Base-by-base conservation (phyloP, 2,329 filamentous ascomycete species). In the Endothia cerciana region DNA sequence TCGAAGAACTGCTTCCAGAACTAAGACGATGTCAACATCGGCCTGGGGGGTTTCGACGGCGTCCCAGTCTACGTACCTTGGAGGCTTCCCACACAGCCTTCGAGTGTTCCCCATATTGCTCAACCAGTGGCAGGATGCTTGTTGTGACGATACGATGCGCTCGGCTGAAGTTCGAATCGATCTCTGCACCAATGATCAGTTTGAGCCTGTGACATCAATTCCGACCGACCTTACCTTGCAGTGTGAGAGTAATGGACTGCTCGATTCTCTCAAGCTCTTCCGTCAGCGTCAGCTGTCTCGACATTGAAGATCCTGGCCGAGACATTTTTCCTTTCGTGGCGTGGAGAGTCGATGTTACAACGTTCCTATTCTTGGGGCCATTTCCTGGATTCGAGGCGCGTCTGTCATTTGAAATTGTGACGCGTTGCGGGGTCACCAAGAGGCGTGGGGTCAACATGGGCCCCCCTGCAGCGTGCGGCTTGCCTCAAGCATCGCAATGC, bases 1-100 rank as follows among this genome's bases (percentile, higher is more conserved):
- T 99, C 95, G 79, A 99, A 99, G 82, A 99, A 99, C 82, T 98
- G 94, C 79, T 99, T 99, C 95, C 95, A 99, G 79, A 99, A 99
- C 91, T 96, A 74, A 15, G 63, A 36, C 1, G 43, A 10, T 2
- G 33, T 65, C 49, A 56, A 45, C 40, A 15, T 43, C 47, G n/a
- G 25, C 19, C 30, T 8, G 36, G 28, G 19, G 4, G 7, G 2
- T 11, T 4, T n/a, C 17, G 30, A n/a, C n/a, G 10, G 3, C 11
- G 36, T 28, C n/a, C 17, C 5, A 36, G 19, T 2, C 17, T 13
- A 4, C 72, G 30, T 65, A 94, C 93, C 87, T 97, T 97, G 63
- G 94, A 97, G 28, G 94, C 93, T 72, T 98, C 94, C 95, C 95
- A 99, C 1, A 99, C 94, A 59, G 93, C 89, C 69, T 90, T 90